A percentile compares a stretch with the other conserved stretches of the same genome.
phyloP scores from a whole-genome alignment of 768 basidiomycete genomes.

The Serendipita sp. region DNA sequence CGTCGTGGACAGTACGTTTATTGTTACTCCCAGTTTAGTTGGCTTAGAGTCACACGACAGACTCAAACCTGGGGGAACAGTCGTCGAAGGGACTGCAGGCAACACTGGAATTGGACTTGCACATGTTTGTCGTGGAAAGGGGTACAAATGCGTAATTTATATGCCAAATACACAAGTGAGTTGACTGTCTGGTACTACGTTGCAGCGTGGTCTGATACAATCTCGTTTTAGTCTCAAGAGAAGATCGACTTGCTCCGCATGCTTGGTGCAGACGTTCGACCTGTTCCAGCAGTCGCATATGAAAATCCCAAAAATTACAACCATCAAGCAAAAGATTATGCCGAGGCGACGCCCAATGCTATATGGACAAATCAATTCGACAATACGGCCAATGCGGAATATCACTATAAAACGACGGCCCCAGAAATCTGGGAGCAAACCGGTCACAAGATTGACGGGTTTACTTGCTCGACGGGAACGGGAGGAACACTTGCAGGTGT shows the following conservation, averaged over 20 bases:
- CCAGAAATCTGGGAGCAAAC: conserved; percentile 96
- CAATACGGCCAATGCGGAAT: conserved; percentile 78
- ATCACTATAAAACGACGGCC: conserved; percentile 80
- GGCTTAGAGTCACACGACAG: conserved; percentile 22
- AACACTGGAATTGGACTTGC: conserved; percentile 96
- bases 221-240: conserved; percentile 60
- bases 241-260: conserved; percentile 95
- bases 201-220: background rate
- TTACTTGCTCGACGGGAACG: conserved; percentile 87
- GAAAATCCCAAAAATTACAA: conserved; percentile 95
- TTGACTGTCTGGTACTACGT: background rate
- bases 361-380: conserved; percentile 99
- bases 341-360: conserved; percentile 50
- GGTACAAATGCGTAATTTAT: conserved; percentile 97
- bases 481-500: conserved; percentile 90
- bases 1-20: conserved; percentile 52
- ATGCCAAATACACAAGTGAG: conserved; percentile 87
- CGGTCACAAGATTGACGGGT: conserved; percentile 63
- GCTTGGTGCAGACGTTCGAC: conserved; percentile 92
- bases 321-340: conserved; percentile 86
- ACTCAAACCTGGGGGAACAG: conserved; percentile 81
- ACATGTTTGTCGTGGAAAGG: conserved; percentile 80
- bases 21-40: background rate
- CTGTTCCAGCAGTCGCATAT: conserved; percentile 92
- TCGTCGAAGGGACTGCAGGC: conserved; percentile 95